A percentile compares a stretch with the other conserved stretches of the same genome.
Conservation (phyloP, 2,329 filamentous ascomycete species). For the Xylogone sp. region DNA sequence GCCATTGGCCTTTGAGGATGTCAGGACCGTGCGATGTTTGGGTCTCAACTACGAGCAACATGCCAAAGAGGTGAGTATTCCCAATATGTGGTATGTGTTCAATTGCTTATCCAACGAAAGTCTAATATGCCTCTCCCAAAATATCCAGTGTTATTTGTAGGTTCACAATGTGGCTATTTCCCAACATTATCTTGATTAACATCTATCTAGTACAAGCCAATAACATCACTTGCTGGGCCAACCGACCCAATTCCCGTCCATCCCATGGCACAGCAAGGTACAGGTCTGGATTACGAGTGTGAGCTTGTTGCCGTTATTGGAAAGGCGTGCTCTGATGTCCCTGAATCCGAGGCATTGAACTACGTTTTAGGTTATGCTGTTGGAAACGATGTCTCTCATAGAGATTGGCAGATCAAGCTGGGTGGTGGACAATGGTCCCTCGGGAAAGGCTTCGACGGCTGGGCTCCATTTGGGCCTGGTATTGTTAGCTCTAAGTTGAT, state of each 20-base stretch:
- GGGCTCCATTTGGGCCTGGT: constrained; percentile 69
- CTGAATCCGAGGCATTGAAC: constrained; percentile 61
- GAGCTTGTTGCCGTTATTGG: constrained; percentile 74
- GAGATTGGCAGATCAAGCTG: constrained; percentile 69
- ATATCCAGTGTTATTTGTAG: constrained; percentile 68
- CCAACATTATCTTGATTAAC: background rate
- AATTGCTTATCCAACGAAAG: constrained; percentile 24
- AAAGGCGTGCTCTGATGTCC: constrained; percentile 60
- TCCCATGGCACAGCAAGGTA: constrained; percentile 57
- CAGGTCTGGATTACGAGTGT: constrained; percentile 75
- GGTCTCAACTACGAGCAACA: constrained; percentile 72
- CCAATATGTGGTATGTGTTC: background rate
- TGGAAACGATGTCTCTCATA: constrained; percentile 77
- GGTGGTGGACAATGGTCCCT: constrained; percentile 68
- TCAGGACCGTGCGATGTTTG: constrained; percentile 64
- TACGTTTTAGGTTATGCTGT: constrained; percentile 73
- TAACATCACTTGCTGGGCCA: constrained; percentile 62
- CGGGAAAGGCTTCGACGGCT: constrained; percentile 73
- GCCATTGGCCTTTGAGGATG: constrained; percentile 58
- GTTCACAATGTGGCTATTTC: constrained; percentile 16
- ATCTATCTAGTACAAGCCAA: constrained; percentile 56
- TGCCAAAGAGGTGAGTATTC: constrained; percentile 55
- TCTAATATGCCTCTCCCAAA: constrained; percentile 65
- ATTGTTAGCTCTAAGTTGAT: constrained; percentile 58
- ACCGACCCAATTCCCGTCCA: constrained; percentile 64